phyloP scores from a whole-genome alignment of 495 filamentous ascomycete genomes.

The Neurospora tetraspora region DNA sequence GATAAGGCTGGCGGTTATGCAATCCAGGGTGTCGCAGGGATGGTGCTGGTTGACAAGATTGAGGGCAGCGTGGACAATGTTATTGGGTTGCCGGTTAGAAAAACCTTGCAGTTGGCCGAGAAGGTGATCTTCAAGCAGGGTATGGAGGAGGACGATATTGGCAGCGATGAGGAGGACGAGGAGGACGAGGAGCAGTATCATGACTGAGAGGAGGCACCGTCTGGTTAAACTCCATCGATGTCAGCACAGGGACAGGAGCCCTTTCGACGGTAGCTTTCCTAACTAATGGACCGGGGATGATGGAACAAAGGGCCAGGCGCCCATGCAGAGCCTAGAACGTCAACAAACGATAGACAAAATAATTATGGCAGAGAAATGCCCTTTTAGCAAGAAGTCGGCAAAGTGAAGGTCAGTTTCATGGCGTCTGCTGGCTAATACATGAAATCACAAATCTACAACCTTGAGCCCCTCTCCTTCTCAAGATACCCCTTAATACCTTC shows the following conservation, averaged over 20 bases:
- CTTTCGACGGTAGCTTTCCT: background rate
- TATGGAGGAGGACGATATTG: constrained; percentile 13
- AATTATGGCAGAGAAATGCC: background rate
- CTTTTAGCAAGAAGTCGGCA: background rate
- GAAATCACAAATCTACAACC: constrained; percentile 1
- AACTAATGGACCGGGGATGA: background rate
- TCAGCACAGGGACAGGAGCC: background rate
- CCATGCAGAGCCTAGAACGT: background rate
- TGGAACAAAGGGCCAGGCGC: background rate
- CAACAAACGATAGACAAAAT: background rate
- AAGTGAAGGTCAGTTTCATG: background rate
- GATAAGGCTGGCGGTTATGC: constrained; percentile 98
- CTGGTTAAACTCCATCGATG: background rate
- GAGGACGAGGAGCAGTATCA: background rate
- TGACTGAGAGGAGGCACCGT: background rate
- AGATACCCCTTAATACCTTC: constrained; percentile 20
- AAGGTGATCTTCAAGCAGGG: constrained; percentile 55
- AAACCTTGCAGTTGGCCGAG: constrained; percentile 75
- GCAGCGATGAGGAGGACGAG: constrained; percentile 22
- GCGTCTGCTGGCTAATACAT: background rate
- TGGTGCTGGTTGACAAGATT: constrained; percentile 74
- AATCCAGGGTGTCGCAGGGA: constrained; percentile 74
- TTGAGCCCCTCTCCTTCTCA: constrained; percentile 1
- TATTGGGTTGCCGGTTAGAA: constrained; percentile 80
- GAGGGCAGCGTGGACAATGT: constrained; percentile 92